Conservation (phyloP, 257 asterid genomes). For the Coffea eugenioides region DNA sequence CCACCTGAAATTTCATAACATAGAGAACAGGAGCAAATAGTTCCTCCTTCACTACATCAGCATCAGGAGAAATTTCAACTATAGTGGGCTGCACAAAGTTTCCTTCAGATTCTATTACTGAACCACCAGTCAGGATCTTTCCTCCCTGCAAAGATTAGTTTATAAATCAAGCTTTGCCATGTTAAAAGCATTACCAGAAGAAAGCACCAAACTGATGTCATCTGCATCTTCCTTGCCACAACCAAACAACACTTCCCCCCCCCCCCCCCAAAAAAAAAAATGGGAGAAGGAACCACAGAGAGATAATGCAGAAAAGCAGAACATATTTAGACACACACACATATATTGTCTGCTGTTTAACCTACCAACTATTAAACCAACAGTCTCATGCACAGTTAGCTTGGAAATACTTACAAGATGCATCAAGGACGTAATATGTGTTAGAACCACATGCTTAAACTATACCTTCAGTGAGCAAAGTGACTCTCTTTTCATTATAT, state of each 20-base stretch:
- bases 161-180: neutral
- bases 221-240: too few relatives aligned
- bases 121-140: slow-evolving; percentile 75
- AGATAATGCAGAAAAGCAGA: neutral
- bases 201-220: neutral
- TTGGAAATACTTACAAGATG: neutral
- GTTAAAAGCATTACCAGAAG: neutral
- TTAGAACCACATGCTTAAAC: neutral
- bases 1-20: slow-evolving; percentile 90
- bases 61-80: slow-evolving; percentile 68
- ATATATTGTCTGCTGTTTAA: too few relatives aligned
- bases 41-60: slow-evolving; percentile 86
- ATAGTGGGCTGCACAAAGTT: slow-evolving; percentile 93
- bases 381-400: neutral
- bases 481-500: neutral
- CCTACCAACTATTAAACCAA: neutral
- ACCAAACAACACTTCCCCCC: neutral
- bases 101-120: slow-evolving; percentile 66
- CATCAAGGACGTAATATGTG: neutral
- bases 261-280: neutral
- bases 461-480: neutral
- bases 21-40: slow-evolving; percentile 96
- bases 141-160: slow-evolving; percentile 68
- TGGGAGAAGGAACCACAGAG: neutral
- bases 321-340: too few relatives aligned